Evolutionary conservation across 2,329 filamentous ascomycete genomes (phyloP), one percentile per base, ranked within the genome.

Genomic region (Colletotrichum sp.): DNA sequence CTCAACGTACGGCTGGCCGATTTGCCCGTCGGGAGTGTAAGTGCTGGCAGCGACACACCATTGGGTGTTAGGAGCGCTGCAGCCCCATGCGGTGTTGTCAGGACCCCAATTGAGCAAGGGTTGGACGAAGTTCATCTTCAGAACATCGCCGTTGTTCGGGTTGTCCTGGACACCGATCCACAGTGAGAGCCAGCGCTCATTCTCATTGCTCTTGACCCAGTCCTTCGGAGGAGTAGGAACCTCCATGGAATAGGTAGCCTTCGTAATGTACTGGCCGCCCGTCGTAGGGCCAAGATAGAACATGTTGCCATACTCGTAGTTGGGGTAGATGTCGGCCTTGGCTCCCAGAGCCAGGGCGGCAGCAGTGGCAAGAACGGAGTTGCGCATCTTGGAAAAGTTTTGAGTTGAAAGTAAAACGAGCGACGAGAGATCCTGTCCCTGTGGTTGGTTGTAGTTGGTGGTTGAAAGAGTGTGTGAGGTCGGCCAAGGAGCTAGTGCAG

Each of bases 241-340:
- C 34, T 72, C 70, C 70, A 82, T 77, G 13, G 32, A 72, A 56
- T 78, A 79, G 8, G 30, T 77, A 52, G 81, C 38, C 26, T 76
- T 77, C 5, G 79, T 76, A 52, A 72, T 62, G 55, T 72, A 72
- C 28, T 72, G 70, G 12, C 70, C 62, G n/a, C 70, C 70, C 26
- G 62, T 72, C 9, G 55, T 67, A 12, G 70, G 70, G 12, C 70
- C 62, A n/a, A 72, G 70, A 3, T 67, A 72, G 70, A 72, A 72
- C 70, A 72, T 72, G 55, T 72, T 67, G 26, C 70, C 70, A 52
- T 67, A 72, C 61, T 71, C 70, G 52, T 60, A 68, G 55, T 72
- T 67, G 18, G 52, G 62, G 55, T 72, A 61, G 36, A 67, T 61
- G 36, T 72, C 70, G n/a, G 70, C 70, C 8, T 36, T 67, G 26